phyloP scores from a whole-genome alignment of 495 filamentous ascomycete species.

The Annulohypoxylon bovei region DNA sequence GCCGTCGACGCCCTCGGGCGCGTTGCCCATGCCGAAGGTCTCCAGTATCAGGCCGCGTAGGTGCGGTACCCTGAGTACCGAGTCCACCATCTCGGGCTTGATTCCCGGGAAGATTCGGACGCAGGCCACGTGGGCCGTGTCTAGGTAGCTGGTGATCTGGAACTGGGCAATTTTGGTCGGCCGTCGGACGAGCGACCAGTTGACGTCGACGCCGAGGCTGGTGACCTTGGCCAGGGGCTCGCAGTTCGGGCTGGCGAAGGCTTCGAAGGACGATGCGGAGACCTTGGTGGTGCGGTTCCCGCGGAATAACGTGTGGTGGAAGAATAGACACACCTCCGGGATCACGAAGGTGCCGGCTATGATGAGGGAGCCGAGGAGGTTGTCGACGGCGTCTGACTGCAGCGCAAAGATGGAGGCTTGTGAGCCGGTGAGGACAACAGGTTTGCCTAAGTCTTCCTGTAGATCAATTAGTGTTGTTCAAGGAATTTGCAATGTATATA shows the following conservation, averaged over 20 bases:
- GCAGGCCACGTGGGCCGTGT: conserved; percentile 91
- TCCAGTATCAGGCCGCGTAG: conserved; percentile 88
- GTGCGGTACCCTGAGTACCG: conserved; percentile 79
- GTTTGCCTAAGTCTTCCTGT: conserved; percentile 82
- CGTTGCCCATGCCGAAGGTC: conserved; percentile 96
- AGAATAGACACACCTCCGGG: conserved; percentile 95
- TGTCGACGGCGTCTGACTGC: conserved; percentile 96
- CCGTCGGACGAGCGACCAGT: conserved; percentile 82
- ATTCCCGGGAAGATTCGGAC: conserved; percentile 96
- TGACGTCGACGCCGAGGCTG: conserved; percentile 81
- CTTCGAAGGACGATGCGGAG: conserved; percentile 84
- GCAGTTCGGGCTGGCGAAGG: conserved; percentile 88
- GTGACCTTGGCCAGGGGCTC: conserved; percentile 82
- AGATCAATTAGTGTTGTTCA: not conserved
- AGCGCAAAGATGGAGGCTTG: conserved; percentile 93
- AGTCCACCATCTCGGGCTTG: conserved; percentile 92
- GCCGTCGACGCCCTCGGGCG: conserved; percentile 84
- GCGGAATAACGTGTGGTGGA: conserved; percentile 91
- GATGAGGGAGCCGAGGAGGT: conserved; percentile 89
- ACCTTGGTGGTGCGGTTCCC: conserved; percentile 92
- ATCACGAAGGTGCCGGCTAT: conserved; percentile 97
- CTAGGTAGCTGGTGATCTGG: conserved; percentile 77
- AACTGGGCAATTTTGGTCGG: conserved; percentile 79
- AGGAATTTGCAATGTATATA: not conserved
- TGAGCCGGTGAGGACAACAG: conserved; percentile 89